Conservation (phyloP, 129 eudicot species). For the Helianthus annuus region DNA sequence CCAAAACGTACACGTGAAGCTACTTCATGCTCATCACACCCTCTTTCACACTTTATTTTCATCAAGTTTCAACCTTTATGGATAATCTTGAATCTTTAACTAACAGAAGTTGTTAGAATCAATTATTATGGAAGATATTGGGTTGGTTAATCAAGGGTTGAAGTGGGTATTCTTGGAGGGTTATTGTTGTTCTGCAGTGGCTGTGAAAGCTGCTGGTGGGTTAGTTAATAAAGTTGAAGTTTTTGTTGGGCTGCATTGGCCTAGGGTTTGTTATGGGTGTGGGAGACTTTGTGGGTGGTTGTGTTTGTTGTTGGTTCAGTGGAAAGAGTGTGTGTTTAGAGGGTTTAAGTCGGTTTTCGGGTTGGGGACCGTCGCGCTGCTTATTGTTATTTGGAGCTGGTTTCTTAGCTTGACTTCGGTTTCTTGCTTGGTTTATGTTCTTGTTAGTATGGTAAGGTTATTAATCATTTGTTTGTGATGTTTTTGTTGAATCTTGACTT, state of each 20-base stretch:
- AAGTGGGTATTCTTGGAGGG: conserved; percentile 72
- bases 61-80: neutral
- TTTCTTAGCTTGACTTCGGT: conserved; percentile 83
- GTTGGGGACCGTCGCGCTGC: conserved; percentile 67
- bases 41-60: neutral
- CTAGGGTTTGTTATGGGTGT: conserved; percentile 69
- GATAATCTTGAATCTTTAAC: neutral
- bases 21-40: conserved; percentile 21
- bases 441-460: conserved; percentile 74
- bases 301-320: conserved; percentile 43
- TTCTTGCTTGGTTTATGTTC: conserved; percentile 72
- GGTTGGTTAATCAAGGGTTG: conserved; percentile 76
- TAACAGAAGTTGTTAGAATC: too few species aligned
- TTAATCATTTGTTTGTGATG: neutral
- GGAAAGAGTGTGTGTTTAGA: conserved; percentile 55
- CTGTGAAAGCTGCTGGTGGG: conserved; percentile 34
- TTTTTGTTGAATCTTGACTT: neutral
- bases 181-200: conserved; percentile 44
- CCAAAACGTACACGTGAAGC: conserved; percentile 25
- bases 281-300: conserved; percentile 45
- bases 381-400: conserved; percentile 90
- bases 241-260: conserved; percentile 71
- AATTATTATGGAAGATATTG: conserved; percentile 74
- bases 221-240: conserved; percentile 51
- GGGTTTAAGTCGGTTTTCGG: conserved; percentile 58